Percentiles rank a stretch among this genome's conserved stretches.
Conservation (phyloP, 345 rosid species). For the Fremontodendron californicum region DNA sequence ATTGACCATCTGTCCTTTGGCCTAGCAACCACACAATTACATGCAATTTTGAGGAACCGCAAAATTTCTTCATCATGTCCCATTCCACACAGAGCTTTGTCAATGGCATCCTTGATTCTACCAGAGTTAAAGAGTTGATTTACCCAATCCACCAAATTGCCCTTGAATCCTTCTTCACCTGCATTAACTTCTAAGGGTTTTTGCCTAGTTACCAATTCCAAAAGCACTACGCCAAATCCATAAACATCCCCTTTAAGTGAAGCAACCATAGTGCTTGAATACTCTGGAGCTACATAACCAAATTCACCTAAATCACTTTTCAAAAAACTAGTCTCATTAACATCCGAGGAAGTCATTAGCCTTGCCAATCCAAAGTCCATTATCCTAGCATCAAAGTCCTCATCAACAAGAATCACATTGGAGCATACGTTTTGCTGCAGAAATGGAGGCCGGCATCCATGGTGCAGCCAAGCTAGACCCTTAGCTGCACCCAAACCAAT, state of each 20-base stretch:
- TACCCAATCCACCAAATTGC: slow-evolving; percentile 76
- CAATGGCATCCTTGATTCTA: slow-evolving; percentile 43
- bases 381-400: slow-evolving; percentile 77
- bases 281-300: slow-evolving; percentile 78
- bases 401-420: slow-evolving; percentile 65
- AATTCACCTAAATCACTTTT: slow-evolving; percentile 68
- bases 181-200: slow-evolving; percentile 45
- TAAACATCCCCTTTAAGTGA: slow-evolving; percentile 79
- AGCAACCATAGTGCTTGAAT: slow-evolving; percentile 60
- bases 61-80: slow-evolving; percentile 60
- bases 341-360: slow-evolving; percentile 44
- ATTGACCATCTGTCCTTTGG: slow-evolving; percentile 76
- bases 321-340: slow-evolving; percentile 44
- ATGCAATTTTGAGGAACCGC: slow-evolving; percentile 57
- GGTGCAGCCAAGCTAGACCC: slow-evolving; percentile 91
- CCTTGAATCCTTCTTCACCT: slow-evolving; percentile 51
- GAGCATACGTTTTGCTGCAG: slow-evolving; percentile 75
- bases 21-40: slow-evolving; percentile 49
- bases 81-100: slow-evolving; percentile 41
- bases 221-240: slow-evolving; percentile 72
- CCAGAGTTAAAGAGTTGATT: slow-evolving; percentile 43
- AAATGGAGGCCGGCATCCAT: slow-evolving; percentile 64
- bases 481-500: slow-evolving; percentile 75
- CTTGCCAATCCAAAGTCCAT: slow-evolving; percentile 73
- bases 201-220: slow-evolving; percentile 68